Conservation (phyloP, 371 early-diverging fungal genomes). For the Conidiobolus incongruus region DNA sequence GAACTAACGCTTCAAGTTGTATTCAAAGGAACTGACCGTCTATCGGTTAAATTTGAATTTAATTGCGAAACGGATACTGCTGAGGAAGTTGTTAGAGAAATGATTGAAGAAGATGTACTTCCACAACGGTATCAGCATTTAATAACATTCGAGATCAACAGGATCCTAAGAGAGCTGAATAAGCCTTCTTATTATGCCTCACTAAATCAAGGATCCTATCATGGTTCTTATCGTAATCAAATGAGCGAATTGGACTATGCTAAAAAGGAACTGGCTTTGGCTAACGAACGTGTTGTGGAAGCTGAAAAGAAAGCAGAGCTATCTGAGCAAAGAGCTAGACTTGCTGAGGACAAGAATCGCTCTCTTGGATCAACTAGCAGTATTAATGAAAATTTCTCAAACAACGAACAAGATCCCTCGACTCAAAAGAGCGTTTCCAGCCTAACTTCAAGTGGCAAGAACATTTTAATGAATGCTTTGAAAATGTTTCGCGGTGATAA, state of each 20-base stretch:
- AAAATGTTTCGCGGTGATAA: constrained; percentile 1
- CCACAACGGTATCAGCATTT: constrained; percentile 45
- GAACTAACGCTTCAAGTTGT: constrained; percentile 53
- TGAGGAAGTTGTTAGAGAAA: constrained; percentile 74
- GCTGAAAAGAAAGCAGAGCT: constrained; percentile 1
- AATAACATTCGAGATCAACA: constrained; percentile 65
- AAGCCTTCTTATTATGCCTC: too few relatives aligned
- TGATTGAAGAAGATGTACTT: constrained; percentile 65
- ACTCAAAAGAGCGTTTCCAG: background rate
- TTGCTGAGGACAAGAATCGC: background rate
- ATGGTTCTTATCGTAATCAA: background rate
- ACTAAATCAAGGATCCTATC: constrained; percentile 1
- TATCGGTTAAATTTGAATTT: constrained; percentile 75
- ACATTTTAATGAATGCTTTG: background rate
- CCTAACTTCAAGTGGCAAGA: background rate
- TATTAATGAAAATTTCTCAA: background rate
- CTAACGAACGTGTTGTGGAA: background rate
- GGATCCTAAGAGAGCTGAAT: constrained; percentile 50
- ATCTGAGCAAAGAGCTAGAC: background rate
- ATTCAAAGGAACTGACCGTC: constrained; percentile 54
- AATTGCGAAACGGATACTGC: constrained; percentile 72
- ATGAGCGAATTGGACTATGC: background rate
- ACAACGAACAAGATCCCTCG: constrained; percentile 1
- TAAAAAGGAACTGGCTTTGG: background rate
- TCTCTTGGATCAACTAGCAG: background rate